Evolutionary conservation across 495 filamentous ascomycete genomes (phyloP).

Genomic region (Aspergillus cristatus): DNA sequence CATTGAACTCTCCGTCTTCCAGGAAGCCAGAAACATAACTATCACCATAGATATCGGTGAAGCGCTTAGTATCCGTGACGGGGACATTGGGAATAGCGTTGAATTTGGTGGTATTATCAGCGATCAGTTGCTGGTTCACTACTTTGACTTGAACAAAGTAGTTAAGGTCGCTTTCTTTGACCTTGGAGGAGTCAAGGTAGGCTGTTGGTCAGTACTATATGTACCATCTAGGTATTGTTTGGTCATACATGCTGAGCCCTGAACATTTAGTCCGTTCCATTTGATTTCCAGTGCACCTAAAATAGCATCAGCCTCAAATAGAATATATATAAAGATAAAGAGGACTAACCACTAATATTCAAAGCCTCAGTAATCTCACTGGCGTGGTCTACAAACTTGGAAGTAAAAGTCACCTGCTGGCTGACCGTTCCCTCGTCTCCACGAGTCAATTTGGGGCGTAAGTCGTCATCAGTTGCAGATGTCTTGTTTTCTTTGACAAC

Average conservation of each 20-base stretch:
- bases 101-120: neutral
- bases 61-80: neutral
- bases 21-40: conserved; percentile 12
- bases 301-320: too few species aligned
- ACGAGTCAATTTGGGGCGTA: neutral
- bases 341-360: conserved; percentile 11
- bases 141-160: conserved; percentile 29
- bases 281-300: neutral
- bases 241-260: neutral
- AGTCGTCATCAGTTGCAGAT: neutral
- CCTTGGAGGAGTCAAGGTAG: conserved; percentile 24
- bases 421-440: neutral
- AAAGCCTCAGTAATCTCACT: conserved; percentile 26
- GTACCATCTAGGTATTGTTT: neutral
- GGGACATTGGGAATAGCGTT: neutral
- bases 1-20: conserved; percentile 13
- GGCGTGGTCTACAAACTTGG: conserved; percentile 21
- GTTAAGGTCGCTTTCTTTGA: conserved; percentile 27
- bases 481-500: neutral
- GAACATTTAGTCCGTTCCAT: neutral
- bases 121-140: conserved; percentile 15
- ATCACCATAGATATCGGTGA: conserved; percentile 8
- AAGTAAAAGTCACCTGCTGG: conserved; percentile 23
- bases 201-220: conserved; percentile 1
- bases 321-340: too few species aligned